These are phyloP conservation scores for Phlebiopsis flavidoalba DNA, from an alignment of 768 basidiomycete species.

Conservation along the genomic window DNA sequence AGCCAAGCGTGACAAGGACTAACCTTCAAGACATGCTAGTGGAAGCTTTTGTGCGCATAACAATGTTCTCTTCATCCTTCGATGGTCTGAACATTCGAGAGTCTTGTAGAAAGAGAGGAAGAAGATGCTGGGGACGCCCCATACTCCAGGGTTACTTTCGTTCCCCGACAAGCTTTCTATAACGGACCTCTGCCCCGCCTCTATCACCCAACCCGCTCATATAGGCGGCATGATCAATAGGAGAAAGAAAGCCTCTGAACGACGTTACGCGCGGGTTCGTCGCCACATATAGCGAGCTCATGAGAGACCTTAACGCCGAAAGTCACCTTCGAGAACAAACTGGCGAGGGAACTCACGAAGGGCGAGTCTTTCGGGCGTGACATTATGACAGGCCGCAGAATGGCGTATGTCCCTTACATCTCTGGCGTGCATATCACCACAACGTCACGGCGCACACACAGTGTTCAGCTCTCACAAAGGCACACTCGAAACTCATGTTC, in stretches of 20 bases:
- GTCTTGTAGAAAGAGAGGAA: constrained; percentile 48
- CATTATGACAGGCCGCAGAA: too few species aligned
- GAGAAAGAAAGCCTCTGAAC: constrained; percentile 40
- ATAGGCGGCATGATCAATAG: constrained; percentile 65
- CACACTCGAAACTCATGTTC: too few species aligned
- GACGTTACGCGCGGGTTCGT: constrained; percentile 31
- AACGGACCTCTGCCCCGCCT: constrained; percentile 76
- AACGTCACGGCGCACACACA: too few species aligned
- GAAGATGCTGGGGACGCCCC: constrained; percentile 50
- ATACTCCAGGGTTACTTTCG: constrained; percentile 73
- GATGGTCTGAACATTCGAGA: not conserved
- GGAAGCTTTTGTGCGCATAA: constrained; percentile 50
- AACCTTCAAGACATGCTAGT: constrained; percentile 40
- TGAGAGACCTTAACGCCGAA: constrained; percentile 34
- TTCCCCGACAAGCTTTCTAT: constrained; percentile 54
- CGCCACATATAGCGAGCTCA: constrained; percentile 19
- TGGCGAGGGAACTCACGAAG: constrained; percentile 8
- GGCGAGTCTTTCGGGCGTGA: not conserved
- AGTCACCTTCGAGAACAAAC: constrained; percentile 31
- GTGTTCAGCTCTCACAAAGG: too few species aligned
- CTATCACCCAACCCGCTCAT: constrained; percentile 69
- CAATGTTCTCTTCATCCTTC: not conserved
- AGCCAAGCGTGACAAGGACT: constrained; percentile 42
- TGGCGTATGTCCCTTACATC: constrained; percentile 22
- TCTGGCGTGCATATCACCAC: constrained; percentile 16